These are phyloP conservation scores for Cephaloascus albidus DNA, from an alignment of 805 yeast species.

Conservation along the genomic window DNA sequence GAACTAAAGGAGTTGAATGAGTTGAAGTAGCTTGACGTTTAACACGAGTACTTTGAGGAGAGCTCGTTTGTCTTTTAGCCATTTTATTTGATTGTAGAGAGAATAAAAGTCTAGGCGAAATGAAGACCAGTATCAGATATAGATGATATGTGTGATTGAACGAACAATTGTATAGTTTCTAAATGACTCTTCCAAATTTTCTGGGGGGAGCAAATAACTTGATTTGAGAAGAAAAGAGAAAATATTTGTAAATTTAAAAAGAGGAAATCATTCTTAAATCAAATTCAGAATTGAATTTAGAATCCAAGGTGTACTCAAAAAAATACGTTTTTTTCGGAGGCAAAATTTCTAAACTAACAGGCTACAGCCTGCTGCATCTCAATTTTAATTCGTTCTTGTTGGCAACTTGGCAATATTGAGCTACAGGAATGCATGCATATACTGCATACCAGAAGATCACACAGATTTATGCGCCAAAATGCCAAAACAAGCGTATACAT, in stretches of 20 bases:
- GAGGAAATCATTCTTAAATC: neutral
- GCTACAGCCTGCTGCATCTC: neutral
- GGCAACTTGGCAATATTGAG: neutral
- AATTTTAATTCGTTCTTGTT: too few species aligned
- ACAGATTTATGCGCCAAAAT: constrained; percentile 5
- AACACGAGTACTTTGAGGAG: constrained; percentile 2
- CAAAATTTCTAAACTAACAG: neutral
- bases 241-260: neutral
- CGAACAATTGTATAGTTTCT: neutral
- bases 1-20: neutral
- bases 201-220: neutral
- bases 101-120: neutral
- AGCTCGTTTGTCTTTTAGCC: constrained; percentile 1
- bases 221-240: neutral
- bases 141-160: neutral
- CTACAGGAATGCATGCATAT: neutral
- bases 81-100: neutral
- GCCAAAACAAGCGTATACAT: too few species aligned
- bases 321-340: neutral
- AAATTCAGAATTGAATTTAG: neutral
- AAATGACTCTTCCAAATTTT: neutral
- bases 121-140: neutral
- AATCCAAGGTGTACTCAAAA: neutral
- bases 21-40: neutral
- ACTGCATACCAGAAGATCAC: neutral